Percentiles rank a stretch among this genome's conserved stretches.
Evolutionary conservation across 306 rosid species (phyloP).

Genomic region (Begonia peltatifolia): DNA sequence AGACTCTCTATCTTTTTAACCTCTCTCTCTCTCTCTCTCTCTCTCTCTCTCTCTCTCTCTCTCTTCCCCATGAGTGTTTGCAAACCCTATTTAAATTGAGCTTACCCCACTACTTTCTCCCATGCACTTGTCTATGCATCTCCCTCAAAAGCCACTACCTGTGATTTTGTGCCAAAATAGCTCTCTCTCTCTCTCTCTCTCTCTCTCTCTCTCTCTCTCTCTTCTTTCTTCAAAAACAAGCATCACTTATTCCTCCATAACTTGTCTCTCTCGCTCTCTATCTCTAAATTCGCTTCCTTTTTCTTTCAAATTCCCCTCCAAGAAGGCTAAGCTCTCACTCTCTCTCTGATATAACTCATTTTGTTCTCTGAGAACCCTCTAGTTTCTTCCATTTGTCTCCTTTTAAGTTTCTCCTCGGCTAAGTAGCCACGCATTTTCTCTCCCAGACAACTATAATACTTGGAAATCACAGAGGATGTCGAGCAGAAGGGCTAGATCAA

Average conservation of each 20-base stretch:
- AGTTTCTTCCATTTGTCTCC: not conserved
- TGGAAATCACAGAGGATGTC: not conserved
- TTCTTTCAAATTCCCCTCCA: not conserved
- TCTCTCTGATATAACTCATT: not conserved
- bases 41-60: not conserved
- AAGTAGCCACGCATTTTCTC: not conserved
- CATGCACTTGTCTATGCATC: constrained; percentile 5
- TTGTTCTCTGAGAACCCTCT: not conserved
- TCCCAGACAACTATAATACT: too few species aligned
- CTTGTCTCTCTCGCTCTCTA: not conserved
- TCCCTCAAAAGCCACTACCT: not conserved
- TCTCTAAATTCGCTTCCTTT: not conserved
- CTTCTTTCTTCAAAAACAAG: not conserved
- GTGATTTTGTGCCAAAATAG: too few species aligned
- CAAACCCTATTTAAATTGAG: constrained; percentile 4
- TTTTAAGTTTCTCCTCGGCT: too few species aligned
- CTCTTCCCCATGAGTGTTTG: not conserved
- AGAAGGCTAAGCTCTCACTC: not conserved
- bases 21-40: constrained; percentile 2
- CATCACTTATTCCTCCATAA: not conserved
- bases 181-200: not conserved
- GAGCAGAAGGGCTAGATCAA: constrained; percentile 15
- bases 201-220: not conserved
- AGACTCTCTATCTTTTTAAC: not conserved
- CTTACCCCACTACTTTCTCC: constrained; percentile 1